These are phyloP conservation scores for Chloranthus sessilifolius DNA, from an alignment of 164 flowering plant genomes.

Conservation along the genomic window DNA sequence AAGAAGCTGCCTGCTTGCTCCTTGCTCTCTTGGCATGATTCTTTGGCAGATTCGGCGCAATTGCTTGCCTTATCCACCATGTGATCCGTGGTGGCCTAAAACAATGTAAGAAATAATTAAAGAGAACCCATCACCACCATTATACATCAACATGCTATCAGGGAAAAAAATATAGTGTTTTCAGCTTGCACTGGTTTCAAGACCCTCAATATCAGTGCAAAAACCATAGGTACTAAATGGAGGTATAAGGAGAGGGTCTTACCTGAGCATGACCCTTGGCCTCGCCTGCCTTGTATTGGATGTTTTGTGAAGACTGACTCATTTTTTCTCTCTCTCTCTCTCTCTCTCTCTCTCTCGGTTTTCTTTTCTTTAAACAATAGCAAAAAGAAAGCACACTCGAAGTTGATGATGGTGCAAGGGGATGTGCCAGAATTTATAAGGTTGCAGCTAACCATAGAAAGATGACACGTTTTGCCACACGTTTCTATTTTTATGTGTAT, in stretches of 20 bases:
- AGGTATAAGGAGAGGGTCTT: background rate
- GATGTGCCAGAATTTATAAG: too few relatives aligned
- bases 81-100: constrained; percentile 7
- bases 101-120: background rate
- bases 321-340: too few relatives aligned
- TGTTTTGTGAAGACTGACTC: too few relatives aligned
- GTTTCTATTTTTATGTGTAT: too few relatives aligned
- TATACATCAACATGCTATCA: background rate
- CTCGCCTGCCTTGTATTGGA: constrained; percentile 11
- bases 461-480: too few relatives aligned
- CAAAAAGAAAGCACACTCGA: too few relatives aligned
- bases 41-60: background rate
- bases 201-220: background rate
- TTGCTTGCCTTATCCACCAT: constrained; percentile 2
- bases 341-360: too few relatives aligned
- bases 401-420: too few relatives aligned
- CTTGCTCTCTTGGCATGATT: constrained; percentile 8
- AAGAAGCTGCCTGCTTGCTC: constrained; percentile 10
- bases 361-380: too few relatives aligned
- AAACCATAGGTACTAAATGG: background rate
- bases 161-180: background rate
- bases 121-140: background rate
- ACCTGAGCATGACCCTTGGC: constrained; percentile 15
- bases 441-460: too few relatives aligned
- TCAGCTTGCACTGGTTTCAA: background rate